Evolutionary conservation across 192 early-diverging fungal genomes (phyloP), one percentile per base, ranked within the genome.

Genomic region (Backusella sp.): DNA sequence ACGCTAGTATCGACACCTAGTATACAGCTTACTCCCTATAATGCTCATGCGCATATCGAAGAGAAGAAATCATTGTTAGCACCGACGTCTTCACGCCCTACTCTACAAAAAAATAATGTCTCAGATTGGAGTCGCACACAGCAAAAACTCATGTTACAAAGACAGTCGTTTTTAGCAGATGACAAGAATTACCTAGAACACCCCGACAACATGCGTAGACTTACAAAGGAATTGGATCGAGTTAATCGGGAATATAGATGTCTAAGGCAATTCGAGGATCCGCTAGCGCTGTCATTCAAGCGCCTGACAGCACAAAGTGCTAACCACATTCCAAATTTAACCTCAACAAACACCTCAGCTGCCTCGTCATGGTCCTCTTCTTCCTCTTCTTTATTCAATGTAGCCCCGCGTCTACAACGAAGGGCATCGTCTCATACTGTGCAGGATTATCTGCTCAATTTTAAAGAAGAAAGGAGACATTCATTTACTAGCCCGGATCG

Each of bases 201-300:
- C 44, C 85, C 85, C 5, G 69, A 56, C 12, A 86, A 86, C 69
- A 80, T 81, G 82, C 53, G 74, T 15, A 56, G 75, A 67, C 68
- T 86, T 34, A 85, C 84, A 17, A 85, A 85, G 42, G 85, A 83
- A 21, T 73, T 83, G 28, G 84, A 85, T 35, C 79, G 85, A 30
- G 82, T 86, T n/a, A 86, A 86, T 76, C 72, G 85, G 68, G 85
- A 86, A 73, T 83, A 86, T 69, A 44, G 68, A 35, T 82, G 71
- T 68, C 71, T 85, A 52, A 62, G 59, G 41, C 66, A 79, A 36
- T 85, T 74, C 75, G 72, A 80, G 59, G 84, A 86, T 74, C 85
- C 85, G 12, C 73, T 86, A 59, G 72, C 68, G 8, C 78, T 83
- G 53, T 83, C 81, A 35, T 70, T 86, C 34, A 68, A 76, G 11